phyloP scores from a whole-genome alignment of 768 basidiomycete species.

The Scleroderma citrinum region DNA sequence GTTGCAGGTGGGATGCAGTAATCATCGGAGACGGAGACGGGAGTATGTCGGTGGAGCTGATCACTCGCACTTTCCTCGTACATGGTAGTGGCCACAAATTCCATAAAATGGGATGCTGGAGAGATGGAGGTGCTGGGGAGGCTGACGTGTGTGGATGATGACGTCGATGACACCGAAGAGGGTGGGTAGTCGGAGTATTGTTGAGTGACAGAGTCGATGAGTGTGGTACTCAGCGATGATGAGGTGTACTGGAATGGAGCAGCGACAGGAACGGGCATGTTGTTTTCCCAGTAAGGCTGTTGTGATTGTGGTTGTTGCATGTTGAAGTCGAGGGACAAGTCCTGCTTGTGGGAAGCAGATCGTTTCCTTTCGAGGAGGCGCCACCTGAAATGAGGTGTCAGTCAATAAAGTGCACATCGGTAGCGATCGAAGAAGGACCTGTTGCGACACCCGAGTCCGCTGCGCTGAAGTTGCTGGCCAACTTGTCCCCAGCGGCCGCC shows the following conservation, averaged over 20 bases:
- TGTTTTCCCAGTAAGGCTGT: conserved; percentile 7
- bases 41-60: conserved; percentile 27
- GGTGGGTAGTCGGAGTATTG: too few relatives aligned
- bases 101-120: conserved; percentile 16
- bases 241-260: conserved; percentile 56
- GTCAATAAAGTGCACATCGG: conserved; percentile 9
- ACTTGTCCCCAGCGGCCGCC: conserved; percentile 74
- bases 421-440: conserved; percentile 39
- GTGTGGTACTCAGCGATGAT: conserved; percentile 53
- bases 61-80: conserved; percentile 23
- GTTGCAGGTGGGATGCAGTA: conserved; percentile 24
- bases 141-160: conserved; percentile 12
- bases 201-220: conserved; percentile 15
- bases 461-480: conserved; percentile 67
- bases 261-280: conserved; percentile 6
- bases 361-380: conserved; percentile 43
- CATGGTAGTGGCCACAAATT: conserved; percentile 11
- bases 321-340: conserved; percentile 5
- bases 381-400: conserved; percentile 48
- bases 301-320: conserved; percentile 1
- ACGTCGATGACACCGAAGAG: conserved; percentile 8
- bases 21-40: conserved; percentile 25
- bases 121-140: conserved; percentile 25
- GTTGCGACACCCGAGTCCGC: conserved; percentile 77
- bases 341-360: conserved; percentile 9